Base-by-base conservation (phyloP, 306 rosid species). In the Nissolia schottii region DNA sequence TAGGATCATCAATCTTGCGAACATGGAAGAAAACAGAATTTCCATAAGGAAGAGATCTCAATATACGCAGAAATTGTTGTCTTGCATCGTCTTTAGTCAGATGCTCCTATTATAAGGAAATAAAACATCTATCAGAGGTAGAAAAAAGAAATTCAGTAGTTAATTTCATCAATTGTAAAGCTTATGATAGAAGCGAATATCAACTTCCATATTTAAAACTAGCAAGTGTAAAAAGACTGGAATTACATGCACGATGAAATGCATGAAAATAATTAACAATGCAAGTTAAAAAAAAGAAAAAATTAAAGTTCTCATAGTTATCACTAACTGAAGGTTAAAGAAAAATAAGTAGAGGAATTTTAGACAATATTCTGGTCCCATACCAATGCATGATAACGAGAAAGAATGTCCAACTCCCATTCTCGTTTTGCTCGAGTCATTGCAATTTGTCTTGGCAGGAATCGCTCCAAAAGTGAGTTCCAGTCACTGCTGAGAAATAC, bases 1-100 rank as follows among this genome's bases (percentile, higher is more conserved):
- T 94, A 50, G 99, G 99, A 80, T 94, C 97, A 85, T 94, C 99
- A 84, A 94, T 91, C 90, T 94, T 94, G 38, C 99, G 96, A 75
- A 94, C 93, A 76, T 92, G 76, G 77, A 94, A 94, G 87, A 91
- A 94, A 67, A 91, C 96, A 25, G 99, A 91, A 83, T 85, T 87
- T 24, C 99, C 99, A 25, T 94, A 94, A 71, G 99, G 99, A 80
- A 94, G 96, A 60, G 91, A 79, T 80, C 92, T 89, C 82, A 94
- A 74, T 80, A 94, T 88, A 20, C 96, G 92, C 50, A 94, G 82
- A 82, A 94, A 89, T 35, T 91, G 99, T 69, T 91, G 99, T 67
- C 96, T 88, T 48, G 97, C 99, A 57, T 94, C 99, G 72, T 91
- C 97, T 80, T 89, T 94, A 37, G 96, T 86, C 71, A 89, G 43